Base-by-base conservation (phyloP, 1,284 basidiomycete species). In the Filobasidium uniguttulatum region DNA sequence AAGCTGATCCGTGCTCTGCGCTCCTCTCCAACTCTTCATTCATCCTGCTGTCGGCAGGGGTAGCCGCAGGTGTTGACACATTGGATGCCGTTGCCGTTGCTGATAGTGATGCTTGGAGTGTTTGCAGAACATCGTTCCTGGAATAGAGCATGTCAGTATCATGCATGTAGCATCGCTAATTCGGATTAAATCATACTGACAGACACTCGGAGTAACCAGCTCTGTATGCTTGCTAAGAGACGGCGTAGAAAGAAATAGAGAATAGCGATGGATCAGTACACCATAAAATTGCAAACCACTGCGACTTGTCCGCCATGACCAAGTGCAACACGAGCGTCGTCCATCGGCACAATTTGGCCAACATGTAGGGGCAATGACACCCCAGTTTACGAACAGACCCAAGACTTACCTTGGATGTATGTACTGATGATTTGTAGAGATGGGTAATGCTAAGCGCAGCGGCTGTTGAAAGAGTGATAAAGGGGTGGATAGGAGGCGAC, bases 391-490 rank as follows among this genome's bases (percentile, higher is more conserved):
- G n/a, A n/a, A n/a, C n/a, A n/a, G n/a, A n/a, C n/a, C n/a, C n/a
- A 33, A 33, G 31, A 59, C 65, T 41, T 48, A 69, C 69, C 62
- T 71, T 69, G 31, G 67, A 68, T 26, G 63, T 62, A n/a, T 58
- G 56, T 9, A 71, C 55, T 8, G 64, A 66, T 30, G 57, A 59
- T 58, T 69, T 69, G 59, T 71, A 71, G 17, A 71, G 55, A 26
- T 60, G 67, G 10, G 68, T 70, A 47, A 71, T 71, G 55, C 62
- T 66, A 46, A 68, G 53, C 12, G 69, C 69, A 28, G 69, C 62
- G 23, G 65, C 69, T 71, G 54, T 45, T 10, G 10, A 17, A n/a
- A n/a, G 1, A n/a, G 25, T 15, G 23, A 19, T 37, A 46, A 44
- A 29, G 28, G 26, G 20, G 46, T 8, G 17, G 25, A 28, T 9